A percentile compares a stretch with the other conserved stretches of the same genome.
Evolutionary conservation across 2,329 filamentous ascomycete species (phyloP).

Genomic region (Pyrenophora seminiperda): DNA sequence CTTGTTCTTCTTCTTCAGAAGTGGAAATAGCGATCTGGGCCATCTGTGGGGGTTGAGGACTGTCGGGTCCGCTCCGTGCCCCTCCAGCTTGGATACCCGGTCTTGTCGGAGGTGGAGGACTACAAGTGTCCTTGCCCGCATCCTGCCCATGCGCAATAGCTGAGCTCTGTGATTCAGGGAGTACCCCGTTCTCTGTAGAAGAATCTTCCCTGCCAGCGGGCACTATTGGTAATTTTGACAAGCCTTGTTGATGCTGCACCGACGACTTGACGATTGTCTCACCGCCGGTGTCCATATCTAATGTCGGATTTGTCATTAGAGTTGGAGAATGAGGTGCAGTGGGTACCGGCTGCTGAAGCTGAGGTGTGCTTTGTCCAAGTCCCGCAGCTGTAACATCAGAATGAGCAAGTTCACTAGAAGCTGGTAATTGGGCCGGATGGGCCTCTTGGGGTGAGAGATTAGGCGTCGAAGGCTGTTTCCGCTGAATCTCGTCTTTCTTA

Average conservation of each 20-base stretch:
- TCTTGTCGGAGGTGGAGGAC: constrained; percentile 30
- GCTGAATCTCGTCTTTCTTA: constrained; percentile 47
- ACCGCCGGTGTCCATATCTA: neutral
- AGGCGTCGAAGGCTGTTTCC: constrained; percentile 25
- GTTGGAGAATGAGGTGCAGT: neutral
- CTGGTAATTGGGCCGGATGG: neutral
- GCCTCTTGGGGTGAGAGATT: neutral
- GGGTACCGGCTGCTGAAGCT: neutral
- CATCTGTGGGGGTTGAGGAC: neutral
- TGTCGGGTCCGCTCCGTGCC: neutral
- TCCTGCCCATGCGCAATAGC: constrained; percentile 36
- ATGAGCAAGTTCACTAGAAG: neutral
- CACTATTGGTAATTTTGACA: neutral
- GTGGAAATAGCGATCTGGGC: constrained; percentile 1
- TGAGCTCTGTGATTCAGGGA: constrained; percentile 11
- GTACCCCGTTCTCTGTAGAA: neutral
- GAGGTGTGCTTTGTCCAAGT: constrained; percentile 11
- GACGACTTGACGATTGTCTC: neutral
- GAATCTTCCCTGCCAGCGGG: neutral
- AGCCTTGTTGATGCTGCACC: neutral
- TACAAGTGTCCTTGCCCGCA: constrained; percentile 42
- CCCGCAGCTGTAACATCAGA: constrained; percentile 19
- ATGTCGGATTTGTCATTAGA: neutral
- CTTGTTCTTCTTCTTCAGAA: constrained; percentile 40
- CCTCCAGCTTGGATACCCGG: neutral